Conservation (phyloP, 208 protist genomes). For the Trypanosomatidae sp. region DNA sequence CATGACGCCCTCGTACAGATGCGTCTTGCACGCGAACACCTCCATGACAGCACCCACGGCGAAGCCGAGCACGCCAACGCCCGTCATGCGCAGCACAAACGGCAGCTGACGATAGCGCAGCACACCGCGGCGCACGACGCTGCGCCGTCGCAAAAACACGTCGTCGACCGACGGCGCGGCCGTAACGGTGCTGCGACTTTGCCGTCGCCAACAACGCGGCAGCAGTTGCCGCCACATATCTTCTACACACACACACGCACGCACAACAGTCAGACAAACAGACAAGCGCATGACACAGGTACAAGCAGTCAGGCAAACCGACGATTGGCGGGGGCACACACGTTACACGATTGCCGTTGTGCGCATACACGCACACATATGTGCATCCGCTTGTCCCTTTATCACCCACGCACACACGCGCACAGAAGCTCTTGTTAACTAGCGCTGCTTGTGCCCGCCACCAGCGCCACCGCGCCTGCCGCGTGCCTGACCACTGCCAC, state of each 20-base stretch:
- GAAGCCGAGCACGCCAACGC: conserved; percentile 49
- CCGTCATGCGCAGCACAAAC: conserved; percentile 34
- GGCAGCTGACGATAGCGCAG: conserved; percentile 33
- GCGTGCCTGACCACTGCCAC: not conserved
- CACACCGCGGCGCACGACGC: conserved; percentile 21
- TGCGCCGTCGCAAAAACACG: conserved; percentile 43
- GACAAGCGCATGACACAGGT: not conserved
- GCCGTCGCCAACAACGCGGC: no score
- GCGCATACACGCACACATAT: no score
- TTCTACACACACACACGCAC: no score
- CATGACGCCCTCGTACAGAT: conserved; percentile 70
- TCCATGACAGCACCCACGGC: conserved; percentile 37
- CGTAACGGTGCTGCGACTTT: not conserved
- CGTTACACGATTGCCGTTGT: no score
- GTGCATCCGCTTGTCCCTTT: no score
- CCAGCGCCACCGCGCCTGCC: not conserved
- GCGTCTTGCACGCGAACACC: conserved; percentile 69
- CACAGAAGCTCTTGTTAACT: no score
- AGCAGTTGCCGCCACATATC: no score
- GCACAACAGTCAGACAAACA: not conserved
- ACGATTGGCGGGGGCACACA: no score
- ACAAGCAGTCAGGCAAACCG: not conserved
- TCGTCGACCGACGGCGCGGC: conserved; percentile 9
- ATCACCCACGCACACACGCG: no score
- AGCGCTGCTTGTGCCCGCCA: no score